phyloP scores from a whole-genome alignment of 2,329 filamentous ascomycete species.

The Fusarium sp. region DNA sequence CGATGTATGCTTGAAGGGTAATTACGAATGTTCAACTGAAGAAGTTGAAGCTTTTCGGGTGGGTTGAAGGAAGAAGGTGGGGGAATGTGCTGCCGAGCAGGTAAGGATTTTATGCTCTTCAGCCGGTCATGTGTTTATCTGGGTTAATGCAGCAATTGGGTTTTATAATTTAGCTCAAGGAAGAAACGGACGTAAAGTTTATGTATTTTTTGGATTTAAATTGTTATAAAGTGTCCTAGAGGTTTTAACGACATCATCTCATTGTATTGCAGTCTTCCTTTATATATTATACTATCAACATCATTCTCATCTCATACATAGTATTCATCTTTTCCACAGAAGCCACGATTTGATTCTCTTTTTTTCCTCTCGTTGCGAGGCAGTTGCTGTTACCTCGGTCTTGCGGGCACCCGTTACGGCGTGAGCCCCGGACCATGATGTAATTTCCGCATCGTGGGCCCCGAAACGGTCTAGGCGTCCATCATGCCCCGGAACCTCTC shows the following conservation, averaged over 20 bases:
- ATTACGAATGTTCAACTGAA: conserved; percentile 3
- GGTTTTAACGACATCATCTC: not conserved
- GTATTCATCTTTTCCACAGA: conserved; percentile 3
- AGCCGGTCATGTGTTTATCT: conserved; percentile 6
- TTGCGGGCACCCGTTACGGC: conserved; percentile 34
- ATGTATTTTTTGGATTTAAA: not conserved
- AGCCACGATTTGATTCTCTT: conserved; percentile 20
- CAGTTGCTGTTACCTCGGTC: conserved; percentile 28
- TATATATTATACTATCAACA: not conserved
- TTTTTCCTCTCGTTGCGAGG: conserved; percentile 27
- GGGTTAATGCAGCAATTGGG: conserved; percentile 5
- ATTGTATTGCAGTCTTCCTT: not conserved
- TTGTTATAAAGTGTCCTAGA: not conserved
- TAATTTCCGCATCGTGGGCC: conserved; percentile 43
- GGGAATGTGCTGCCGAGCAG: conserved; percentile 3
- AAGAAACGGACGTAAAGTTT: conserved; percentile 1
- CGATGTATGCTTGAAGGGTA: conserved; percentile 1
- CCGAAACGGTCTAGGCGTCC: conserved; percentile 38
- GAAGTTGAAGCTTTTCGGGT: conserved; percentile 5
- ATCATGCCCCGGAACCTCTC: conserved; percentile 28
- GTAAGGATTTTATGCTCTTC: conserved; percentile 5
- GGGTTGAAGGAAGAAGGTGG: conserved; percentile 7
- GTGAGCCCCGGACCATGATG: conserved; percentile 41
- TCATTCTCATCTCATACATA: not conserved
- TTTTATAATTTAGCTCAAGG: not conserved